Evolutionary conservation across 2,329 filamentous ascomycete genomes (phyloP), one percentile per base, ranked within the genome.

Genomic region (Botrytis squamosa): DNA sequence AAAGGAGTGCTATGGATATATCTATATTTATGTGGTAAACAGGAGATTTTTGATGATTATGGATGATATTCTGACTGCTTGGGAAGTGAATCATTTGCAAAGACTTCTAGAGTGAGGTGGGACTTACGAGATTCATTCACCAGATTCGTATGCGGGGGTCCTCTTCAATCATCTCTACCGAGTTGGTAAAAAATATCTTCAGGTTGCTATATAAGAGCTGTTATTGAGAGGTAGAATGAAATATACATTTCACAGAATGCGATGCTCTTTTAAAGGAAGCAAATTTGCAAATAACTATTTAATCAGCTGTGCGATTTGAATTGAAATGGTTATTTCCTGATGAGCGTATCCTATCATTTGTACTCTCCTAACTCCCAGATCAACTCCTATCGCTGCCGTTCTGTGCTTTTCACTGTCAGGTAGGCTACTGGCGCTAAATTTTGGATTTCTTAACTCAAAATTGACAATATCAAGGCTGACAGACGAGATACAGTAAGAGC

Each of bases 131-230:
- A 16, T 9, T n/a, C 12, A 55, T 25, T 38, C 12, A 38, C 10
- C 14, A 14, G 5, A 25, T 1, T 1, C 25, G 0, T 12, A 1
- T 62, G 14, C 55, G 16, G 3, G 12, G n/a, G 6, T 9, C 16
- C 14, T 4, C 3, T 9, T 10, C 9, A 10, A 59, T 9, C 0
- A 33, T 59, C 18, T 20, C 18, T 33, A 20, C 16, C 16, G 55
- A 33, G 1, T 1, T 10, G 7, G 8, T 0, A n/a, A 55, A n/a
- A 0, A 0, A 55, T 5, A n/a, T n/a, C 2, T 16, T n/a, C 25
- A 0, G 12, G 49, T 12, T n/a, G 49, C 12, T 55, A n/a, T n/a
- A n/a, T 16, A n/a, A 16, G 12, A 12, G 14, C 2, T 55, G 7
- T 16, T 12, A 52, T 55, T 16, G 12, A n/a, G 5, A 55, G 49